Base-by-base conservation (phyloP, 148 eudicot species). In the Rhododendron ovatum region DNA sequence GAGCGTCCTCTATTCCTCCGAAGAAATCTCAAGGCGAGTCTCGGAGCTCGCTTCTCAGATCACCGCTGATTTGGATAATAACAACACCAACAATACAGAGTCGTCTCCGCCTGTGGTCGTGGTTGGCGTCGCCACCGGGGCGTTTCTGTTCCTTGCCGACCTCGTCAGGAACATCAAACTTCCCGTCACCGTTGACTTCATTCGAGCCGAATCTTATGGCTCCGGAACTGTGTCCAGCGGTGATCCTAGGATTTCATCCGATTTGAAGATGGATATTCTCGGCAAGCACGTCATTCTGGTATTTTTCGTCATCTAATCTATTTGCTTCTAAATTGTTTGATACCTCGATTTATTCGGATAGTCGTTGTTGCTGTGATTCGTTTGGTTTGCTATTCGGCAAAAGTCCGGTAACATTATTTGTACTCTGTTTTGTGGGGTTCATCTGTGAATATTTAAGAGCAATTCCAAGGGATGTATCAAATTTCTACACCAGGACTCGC, bases 121-220 rank as follows among this genome's bases (percentile, higher is more conserved):
- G 88, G 86, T 94, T 83, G 98, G 96, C 28, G 98, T 94, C 24
- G 98, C 94, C 63, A 94, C 96, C 86, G 98, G 98, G 47, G 96
- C 98, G 0, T 90, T 92, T 67, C 85, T 92, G 1, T 93, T 94
- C 86, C 89, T 92, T 0, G 95, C 96, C 24, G 98, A 96, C 89
- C 92, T 96, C 76, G 96, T 92, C n/a, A 89, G 98, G 48, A 90
- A 86, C 18, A 73, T 96, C 82, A 85, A 90, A 1, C 37, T 96
- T 26, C 95, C 96, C 0, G 3, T 94, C 10, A 45, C 87, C n/a
- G 90, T 95, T 9, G 98, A 95, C 86, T 89, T 94, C 37, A 51
- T 95, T 17, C 92, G 96, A 26, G 94, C 86, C 39, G 86, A 88
- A 7, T 94, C 98, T 0, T 95, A 95, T 65, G 96, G 95, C 18